Evolutionary conservation across 2,329 filamentous ascomycete species (phyloP).

Genomic region (Didymella sp.): DNA sequence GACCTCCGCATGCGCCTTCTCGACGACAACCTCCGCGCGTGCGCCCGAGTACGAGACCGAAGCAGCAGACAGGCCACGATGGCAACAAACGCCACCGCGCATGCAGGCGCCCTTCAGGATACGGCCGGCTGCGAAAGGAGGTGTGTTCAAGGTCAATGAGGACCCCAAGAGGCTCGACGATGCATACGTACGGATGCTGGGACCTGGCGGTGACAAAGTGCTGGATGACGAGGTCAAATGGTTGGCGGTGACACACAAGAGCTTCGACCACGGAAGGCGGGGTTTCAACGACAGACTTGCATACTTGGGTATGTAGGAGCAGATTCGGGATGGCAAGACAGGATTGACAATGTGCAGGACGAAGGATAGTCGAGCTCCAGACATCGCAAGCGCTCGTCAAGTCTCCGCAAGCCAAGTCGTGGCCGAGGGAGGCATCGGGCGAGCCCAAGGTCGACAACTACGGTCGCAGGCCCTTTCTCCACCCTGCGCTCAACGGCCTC

Average conservation of each 20-base stretch:
- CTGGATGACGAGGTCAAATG: constrained; percentile 93
- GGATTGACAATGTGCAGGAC: constrained; percentile 56
- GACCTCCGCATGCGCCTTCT: constrained; percentile 49
- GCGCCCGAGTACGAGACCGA: constrained; percentile 43
- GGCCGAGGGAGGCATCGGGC: constrained; percentile 29
- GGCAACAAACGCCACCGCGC: constrained; percentile 57
- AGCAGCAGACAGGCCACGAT: constrained; percentile 53
- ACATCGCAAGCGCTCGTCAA: constrained; percentile 68
- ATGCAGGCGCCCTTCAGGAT: constrained; percentile 60
- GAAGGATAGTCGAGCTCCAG: constrained; percentile 69
- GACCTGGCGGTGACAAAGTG: constrained; percentile 72
- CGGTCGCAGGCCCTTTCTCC: constrained; percentile 70
- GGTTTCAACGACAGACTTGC: constrained; percentile 94
- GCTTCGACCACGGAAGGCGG: constrained; percentile 92
- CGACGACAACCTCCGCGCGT: constrained; percentile 32
- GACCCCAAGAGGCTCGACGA: constrained; percentile 76
- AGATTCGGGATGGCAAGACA: not conserved
- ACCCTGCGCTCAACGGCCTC: constrained; percentile 74
- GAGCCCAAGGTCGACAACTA: constrained; percentile 38
- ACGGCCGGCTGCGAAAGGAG: constrained; percentile 64
- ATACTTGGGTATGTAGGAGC: constrained; percentile 73
- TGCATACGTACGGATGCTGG: constrained; percentile 79
- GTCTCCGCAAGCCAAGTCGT: constrained; percentile 48
- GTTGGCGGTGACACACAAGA: constrained; percentile 97
- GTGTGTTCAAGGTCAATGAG: constrained; percentile 73